A percentile compares a stretch with the other conserved stretches of the same genome.
phyloP scores from a whole-genome alignment of 306 rosid species.

The Prunus salicina region DNA sequence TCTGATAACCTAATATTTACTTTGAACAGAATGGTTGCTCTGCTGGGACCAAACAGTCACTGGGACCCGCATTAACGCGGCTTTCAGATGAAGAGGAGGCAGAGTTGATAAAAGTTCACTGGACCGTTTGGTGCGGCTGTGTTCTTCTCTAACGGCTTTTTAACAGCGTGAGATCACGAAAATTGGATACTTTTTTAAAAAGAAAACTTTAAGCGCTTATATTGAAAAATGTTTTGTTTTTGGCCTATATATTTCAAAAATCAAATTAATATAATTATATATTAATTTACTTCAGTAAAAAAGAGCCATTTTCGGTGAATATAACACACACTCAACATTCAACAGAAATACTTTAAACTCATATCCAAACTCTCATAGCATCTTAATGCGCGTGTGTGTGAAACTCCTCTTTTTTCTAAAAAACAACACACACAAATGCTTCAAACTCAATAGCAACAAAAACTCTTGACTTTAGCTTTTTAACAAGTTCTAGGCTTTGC shows the following conservation, averaged over 20 bases:
- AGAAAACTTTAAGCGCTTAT: too few species aligned
- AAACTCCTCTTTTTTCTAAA: too few species aligned
- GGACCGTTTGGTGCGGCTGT: not conserved
- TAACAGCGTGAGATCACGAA: not conserved
- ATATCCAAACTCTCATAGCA: fast-evolving
- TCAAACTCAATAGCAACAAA: not conserved
- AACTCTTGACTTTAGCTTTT: not conserved
- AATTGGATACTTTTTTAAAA: too few species aligned
- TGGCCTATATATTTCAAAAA: too few species aligned
- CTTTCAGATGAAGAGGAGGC: constrained; percentile 9
- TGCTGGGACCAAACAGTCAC: constrained; percentile 41
- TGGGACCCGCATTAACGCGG: constrained; percentile 44
- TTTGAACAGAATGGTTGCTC: constrained; percentile 8
- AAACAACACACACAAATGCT: not conserved
- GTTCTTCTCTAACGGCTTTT: not conserved
- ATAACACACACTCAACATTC: too few species aligned
- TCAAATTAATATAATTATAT: too few species aligned
- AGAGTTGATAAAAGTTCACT: not conserved
- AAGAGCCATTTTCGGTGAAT: too few species aligned
- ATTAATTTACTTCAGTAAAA: too few species aligned
- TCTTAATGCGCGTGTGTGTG: too few species aligned
- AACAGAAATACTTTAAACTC: too few species aligned
- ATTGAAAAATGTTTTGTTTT: too few species aligned
- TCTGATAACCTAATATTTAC: not conserved
- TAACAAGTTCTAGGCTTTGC: not conserved